Percentiles rank a stretch among this genome's conserved stretches.
phyloP scores from a whole-genome alignment of 257 asterid species.

The Solanum dulcamara region DNA sequence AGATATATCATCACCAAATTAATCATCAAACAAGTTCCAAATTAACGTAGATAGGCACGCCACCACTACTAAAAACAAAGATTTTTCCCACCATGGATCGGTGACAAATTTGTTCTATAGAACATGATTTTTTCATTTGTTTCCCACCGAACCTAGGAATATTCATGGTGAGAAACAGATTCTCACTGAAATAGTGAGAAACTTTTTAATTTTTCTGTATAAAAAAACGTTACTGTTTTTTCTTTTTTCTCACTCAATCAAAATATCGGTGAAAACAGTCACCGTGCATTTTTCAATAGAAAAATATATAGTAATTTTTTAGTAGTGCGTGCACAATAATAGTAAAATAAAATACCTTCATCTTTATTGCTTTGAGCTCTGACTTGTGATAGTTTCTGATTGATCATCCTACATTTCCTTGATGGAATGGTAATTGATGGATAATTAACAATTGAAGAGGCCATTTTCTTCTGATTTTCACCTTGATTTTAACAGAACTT shows the following conservation, averaged over 20 bases:
- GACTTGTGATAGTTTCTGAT: neutral
- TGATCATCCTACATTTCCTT: neutral
- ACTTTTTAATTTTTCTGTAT: neutral
- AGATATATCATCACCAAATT: neutral
- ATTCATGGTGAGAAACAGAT: no score
- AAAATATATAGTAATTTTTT: no score
- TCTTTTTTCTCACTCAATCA: neutral
- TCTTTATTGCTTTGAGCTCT: slow-evolving; percentile 25
- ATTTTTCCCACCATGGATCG: no score
- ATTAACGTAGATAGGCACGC: neutral
- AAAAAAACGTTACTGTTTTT: no score
- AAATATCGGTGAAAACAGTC: no score
- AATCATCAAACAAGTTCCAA: neutral
- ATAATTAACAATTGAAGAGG: neutral
- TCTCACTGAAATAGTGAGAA: neutral
- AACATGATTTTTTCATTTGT: no score
- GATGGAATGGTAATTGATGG: neutral
- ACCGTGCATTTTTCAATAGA: no score
- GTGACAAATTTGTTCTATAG: no score
- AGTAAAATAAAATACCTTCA: slow-evolving; percentile 14
- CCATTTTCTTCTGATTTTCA: no score
- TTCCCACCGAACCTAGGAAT: neutral
- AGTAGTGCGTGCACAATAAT: neutral
- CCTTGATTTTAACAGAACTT: neutral
- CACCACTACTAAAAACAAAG: neutral